Conservation (phyloP, 2,329 filamentous ascomycete species). For the Penicillium corylophilum region DNA sequence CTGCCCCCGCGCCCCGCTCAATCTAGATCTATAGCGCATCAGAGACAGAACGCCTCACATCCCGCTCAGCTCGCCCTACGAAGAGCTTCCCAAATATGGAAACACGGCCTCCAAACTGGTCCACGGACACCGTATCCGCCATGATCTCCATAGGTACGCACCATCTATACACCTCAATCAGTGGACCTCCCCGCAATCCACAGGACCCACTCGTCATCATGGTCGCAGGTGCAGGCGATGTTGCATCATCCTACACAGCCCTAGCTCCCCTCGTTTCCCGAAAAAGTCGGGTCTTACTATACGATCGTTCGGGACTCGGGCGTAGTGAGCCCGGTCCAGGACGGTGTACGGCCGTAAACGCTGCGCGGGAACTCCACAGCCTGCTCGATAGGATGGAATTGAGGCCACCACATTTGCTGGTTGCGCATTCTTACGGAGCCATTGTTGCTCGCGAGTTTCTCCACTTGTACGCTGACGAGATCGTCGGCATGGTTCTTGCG, state of each 20-base stretch:
- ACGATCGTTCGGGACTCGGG: slow-evolving; percentile 42
- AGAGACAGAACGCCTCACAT: neutral
- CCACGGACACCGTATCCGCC: slow-evolving; percentile 1
- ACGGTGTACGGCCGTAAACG: slow-evolving; percentile 20
- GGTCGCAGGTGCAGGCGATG: slow-evolving; percentile 38
- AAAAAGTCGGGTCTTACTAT: slow-evolving; percentile 33
- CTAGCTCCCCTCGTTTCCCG: slow-evolving; percentile 30
- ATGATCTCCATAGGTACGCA: slow-evolving; percentile 36
- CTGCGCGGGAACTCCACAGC: slow-evolving; percentile 33
- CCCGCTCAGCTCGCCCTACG: neutral
- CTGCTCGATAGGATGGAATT: slow-evolving; percentile 27
- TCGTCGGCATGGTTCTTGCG: slow-evolving; percentile 39
- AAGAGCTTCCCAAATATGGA: slow-evolving; percentile 3
- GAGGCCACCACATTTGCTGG: slow-evolving; percentile 32
- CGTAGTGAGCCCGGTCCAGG: slow-evolving; percentile 28
- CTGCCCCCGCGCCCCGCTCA: neutral
- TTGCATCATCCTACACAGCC: slow-evolving; percentile 33
- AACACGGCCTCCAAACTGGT: neutral
- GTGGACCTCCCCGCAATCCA: slow-evolving; percentile 23
- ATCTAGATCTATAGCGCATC: neutral
- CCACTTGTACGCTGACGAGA: slow-evolving; percentile 28
- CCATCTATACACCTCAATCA: slow-evolving; percentile 30
- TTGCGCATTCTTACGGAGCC: slow-evolving; percentile 43
- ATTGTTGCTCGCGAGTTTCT: slow-evolving; percentile 42
- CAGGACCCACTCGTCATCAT: slow-evolving; percentile 34